Evolutionary conservation across 2,329 filamentous ascomycete genomes (phyloP).

Genomic region (Thielaviopsis punctulata): DNA sequence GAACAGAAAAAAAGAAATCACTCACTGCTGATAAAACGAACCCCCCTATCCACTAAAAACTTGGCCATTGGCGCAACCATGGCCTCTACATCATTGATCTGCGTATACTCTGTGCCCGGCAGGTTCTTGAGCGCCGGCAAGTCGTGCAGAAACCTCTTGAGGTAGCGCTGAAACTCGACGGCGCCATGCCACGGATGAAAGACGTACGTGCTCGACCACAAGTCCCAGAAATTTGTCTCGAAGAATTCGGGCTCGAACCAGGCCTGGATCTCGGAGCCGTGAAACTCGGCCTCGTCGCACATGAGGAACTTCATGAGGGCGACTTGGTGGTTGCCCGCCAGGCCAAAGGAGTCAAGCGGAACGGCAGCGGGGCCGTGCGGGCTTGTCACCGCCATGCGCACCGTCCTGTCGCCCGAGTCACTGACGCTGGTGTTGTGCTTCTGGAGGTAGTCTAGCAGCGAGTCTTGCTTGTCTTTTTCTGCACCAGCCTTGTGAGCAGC

Average conservation of each 20-base stretch:
- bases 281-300: constrained; percentile 16
- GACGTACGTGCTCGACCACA: constrained; percentile 21
- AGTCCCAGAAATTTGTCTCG: constrained; percentile 21
- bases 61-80: constrained; percentile 19
- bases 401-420: background rate
- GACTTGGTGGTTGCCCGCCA: constrained; percentile 9
- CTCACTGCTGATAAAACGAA: constrained; percentile 15
- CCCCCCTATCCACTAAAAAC: constrained; percentile 18
- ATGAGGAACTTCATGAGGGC: constrained; percentile 19
- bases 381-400: constrained; percentile 5
- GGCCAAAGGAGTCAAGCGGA: constrained; percentile 6
- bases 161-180: constrained; percentile 21
- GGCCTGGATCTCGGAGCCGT: constrained; percentile 17
- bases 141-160: constrained; percentile 19
- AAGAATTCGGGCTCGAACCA: constrained; percentile 17
- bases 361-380: constrained; percentile 6
- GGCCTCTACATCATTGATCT: constrained; percentile 19
- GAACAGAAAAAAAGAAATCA: background rate
- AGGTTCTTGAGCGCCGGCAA: constrained; percentile 19
- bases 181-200: constrained; percentile 22
- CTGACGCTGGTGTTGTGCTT: background rate
- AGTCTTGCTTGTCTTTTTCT: background rate
- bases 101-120: constrained; percentile 19
- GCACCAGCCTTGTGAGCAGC: background rate
- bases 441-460: constrained; percentile 9